Percentiles rank a stretch among this genome's conserved stretches.
Conservation (phyloP, 441 rosid genomes). For the Gossypium gossypioides region DNA sequence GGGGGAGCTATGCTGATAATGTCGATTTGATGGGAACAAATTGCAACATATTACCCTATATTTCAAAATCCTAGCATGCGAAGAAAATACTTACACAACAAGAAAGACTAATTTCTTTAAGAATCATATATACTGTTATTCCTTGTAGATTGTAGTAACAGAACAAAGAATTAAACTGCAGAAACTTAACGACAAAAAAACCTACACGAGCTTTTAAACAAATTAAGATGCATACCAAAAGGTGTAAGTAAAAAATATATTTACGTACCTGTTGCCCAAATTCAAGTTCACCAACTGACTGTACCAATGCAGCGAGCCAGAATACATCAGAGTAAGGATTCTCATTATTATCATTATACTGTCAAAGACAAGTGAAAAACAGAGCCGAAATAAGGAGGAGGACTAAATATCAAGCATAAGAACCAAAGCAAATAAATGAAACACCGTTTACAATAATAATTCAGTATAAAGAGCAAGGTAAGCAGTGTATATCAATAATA, state of each 20-base stretch:
- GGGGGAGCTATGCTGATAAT: background rate
- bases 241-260: background rate
- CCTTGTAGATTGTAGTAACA: background rate
- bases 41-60: background rate
- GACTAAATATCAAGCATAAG: background rate
- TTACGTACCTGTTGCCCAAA: constrained; percentile 79
- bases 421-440: background rate
- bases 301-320: constrained; percentile 92
- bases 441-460: background rate
- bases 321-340: constrained; percentile 90
- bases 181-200: background rate
- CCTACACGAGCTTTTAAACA: background rate
- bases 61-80: background rate
- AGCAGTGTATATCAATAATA: background rate
- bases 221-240: background rate
- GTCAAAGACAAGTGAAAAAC: constrained; percentile 22
- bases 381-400: background rate
- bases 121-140: background rate
- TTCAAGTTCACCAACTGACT: constrained; percentile 87
- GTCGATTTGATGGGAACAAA: background rate
- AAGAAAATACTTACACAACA: background rate
- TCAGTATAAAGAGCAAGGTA: background rate
- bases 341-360: constrained; percentile 94
- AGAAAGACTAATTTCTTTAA: background rate
- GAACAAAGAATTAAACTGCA: background rate